Evolutionary conservation across 768 basidiomycete species (phyloP).

Genomic region (Boletales sp.): DNA sequence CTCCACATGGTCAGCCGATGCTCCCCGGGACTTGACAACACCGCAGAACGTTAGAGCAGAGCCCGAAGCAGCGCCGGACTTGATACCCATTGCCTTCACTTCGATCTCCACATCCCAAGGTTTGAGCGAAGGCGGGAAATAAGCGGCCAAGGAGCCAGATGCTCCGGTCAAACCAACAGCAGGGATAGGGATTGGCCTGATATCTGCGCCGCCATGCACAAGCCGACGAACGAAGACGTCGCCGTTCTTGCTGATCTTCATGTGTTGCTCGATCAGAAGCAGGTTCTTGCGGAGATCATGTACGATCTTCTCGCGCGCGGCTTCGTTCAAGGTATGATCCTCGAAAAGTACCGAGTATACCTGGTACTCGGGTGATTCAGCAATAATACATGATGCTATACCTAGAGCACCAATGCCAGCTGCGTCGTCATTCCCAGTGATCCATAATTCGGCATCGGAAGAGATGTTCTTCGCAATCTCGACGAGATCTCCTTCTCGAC

Average conservation of each 20-base stretch:
- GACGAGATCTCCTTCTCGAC: slow-evolving; percentile 23
- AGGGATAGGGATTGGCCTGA: slow-evolving; percentile 13
- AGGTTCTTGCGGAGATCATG: slow-evolving; percentile 25
- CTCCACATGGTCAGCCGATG: slow-evolving; percentile 1
- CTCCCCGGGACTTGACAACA: slow-evolving; percentile 15
- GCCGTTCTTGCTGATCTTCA: slow-evolving; percentile 26
- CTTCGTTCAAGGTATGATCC: slow-evolving; percentile 23
- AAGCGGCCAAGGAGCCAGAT: slow-evolving; percentile 14
- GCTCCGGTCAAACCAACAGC: slow-evolving; percentile 11
- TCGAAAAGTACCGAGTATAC: slow-evolving; percentile 28
- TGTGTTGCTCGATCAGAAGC: slow-evolving; percentile 26
- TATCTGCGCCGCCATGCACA: slow-evolving; percentile 22
- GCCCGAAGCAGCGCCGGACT: slow-evolving; percentile 2
- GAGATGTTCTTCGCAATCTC: slow-evolving; percentile 24
- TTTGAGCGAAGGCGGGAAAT: slow-evolving; percentile 16
- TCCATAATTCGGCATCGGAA: slow-evolving; percentile 26
- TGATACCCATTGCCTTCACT: slow-evolving; percentile 13
- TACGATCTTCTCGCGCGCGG: slow-evolving; percentile 21
- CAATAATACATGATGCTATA: slow-evolving; percentile 25
- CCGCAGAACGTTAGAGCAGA: slow-evolving; percentile 18
- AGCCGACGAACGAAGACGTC: slow-evolving; percentile 28
- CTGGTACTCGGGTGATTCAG: slow-evolving; percentile 28
- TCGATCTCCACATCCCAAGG: slow-evolving; percentile 19
- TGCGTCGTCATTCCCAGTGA: slow-evolving; percentile 28
- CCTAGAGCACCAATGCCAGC: slow-evolving; percentile 30